phyloP scores from a whole-genome alignment of 2,329 filamentous ascomycete genomes.

The Arthrobotrys pseudoclavata region DNA sequence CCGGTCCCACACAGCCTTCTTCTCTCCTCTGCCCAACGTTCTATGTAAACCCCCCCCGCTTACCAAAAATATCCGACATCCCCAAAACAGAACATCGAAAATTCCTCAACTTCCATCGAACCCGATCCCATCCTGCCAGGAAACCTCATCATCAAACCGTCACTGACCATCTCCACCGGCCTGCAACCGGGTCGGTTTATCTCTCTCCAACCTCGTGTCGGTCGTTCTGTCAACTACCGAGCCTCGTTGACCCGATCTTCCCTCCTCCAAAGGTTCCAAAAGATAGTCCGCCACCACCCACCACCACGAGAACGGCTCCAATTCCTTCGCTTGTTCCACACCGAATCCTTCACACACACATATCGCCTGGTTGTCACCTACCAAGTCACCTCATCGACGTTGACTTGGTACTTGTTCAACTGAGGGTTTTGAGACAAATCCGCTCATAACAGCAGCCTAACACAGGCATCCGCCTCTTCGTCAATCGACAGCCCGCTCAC shows the following conservation, averaged over 20 bases:
- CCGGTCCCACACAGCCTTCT: neutral
- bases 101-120: slow-evolving; percentile 13
- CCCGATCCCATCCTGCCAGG: slow-evolving; percentile 5
- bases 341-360: slow-evolving; percentile 47
- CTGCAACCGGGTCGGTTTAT: neutral
- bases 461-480: slow-evolving; percentile 14
- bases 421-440: slow-evolving; percentile 33
- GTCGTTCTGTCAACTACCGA: slow-evolving; percentile 53
- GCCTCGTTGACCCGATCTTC: slow-evolving; percentile 57
- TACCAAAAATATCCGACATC: slow-evolving; percentile 32
- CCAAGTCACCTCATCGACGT: slow-evolving; percentile 46
- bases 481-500: slow-evolving; percentile 19
- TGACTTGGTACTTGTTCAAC: slow-evolving; percentile 37
- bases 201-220: slow-evolving; percentile 13
- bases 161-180: neutral
- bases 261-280: slow-evolving; percentile 10
- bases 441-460: slow-evolving; percentile 22
- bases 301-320: slow-evolving; percentile 31
- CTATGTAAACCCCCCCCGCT: slow-evolving; percentile 20
- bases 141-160: neutral
- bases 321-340: slow-evolving; percentile 45
- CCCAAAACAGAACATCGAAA: slow-evolving; percentile 30
- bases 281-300: slow-evolving; percentile 28
- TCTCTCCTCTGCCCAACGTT: slow-evolving; percentile 9
- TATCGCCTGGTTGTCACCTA: slow-evolving; percentile 4